These are phyloP conservation scores for Candida easanensis DNA, from an alignment of 805 yeast species.

Conservation along the genomic window DNA sequence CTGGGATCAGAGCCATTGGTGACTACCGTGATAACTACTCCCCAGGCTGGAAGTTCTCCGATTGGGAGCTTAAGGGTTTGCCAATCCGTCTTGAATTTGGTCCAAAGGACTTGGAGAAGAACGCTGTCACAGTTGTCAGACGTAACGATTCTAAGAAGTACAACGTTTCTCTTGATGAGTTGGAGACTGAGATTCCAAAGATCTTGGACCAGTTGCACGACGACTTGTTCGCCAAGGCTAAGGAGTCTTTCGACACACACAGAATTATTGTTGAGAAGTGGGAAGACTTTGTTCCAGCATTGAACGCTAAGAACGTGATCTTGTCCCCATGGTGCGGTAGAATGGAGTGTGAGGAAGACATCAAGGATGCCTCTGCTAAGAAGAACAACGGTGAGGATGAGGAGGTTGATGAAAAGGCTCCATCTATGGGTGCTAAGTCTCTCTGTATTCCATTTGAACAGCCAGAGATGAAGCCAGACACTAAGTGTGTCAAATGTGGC, in stretches of 20 bases:
- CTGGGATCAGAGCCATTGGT: conserved; percentile 72
- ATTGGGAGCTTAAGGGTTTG: conserved; percentile 94
- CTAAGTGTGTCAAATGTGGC: conserved; percentile 86
- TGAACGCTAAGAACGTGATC: conserved; percentile 87
- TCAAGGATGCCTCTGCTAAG: conserved; percentile 82
- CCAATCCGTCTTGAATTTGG: conserved; percentile 95
- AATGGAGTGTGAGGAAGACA: conserved; percentile 92
- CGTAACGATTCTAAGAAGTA: conserved; percentile 84
- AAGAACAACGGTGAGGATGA: conserved; percentile 82
- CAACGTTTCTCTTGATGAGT: conserved; percentile 59
- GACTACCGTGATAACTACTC: conserved; percentile 94
- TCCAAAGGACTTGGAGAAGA: conserved; percentile 85
- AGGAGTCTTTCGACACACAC: conserved; percentile 78
- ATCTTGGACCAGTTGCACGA: conserved; percentile 79
- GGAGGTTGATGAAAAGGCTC: conserved; percentile 93
- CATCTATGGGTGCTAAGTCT: conserved; percentile 99
- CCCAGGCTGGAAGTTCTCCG: conserved; percentile 98
- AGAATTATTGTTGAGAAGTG: conserved; percentile 79
- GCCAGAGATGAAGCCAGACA: conserved; percentile 74
- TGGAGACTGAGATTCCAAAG: conserved; percentile 66
- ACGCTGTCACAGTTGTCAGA: conserved; percentile 84
- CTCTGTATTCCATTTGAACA: conserved; percentile 95
- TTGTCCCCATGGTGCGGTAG: conserved; percentile 98
- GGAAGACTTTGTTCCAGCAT: conserved; percentile 89
- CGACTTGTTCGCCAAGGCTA: conserved; percentile 74